Percentiles rank a stretch among this genome's conserved stretches.
Conservation (phyloP, 371 early-diverging fungal genomes). For the Mucor racemosus region DNA sequence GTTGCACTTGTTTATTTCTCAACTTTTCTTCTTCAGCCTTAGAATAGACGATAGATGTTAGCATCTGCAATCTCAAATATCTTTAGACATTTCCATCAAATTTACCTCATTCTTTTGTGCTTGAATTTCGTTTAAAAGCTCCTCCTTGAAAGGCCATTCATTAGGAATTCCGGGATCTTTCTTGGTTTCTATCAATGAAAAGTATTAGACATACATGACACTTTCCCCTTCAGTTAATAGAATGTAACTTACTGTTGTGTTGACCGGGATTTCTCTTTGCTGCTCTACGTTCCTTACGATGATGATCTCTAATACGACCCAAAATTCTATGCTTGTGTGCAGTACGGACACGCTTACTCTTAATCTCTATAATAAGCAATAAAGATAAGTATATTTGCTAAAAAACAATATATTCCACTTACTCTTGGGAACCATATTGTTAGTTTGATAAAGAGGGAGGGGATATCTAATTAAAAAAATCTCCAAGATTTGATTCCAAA, state of each 20-base stretch:
- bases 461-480: neutral
- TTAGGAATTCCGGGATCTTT: conserved; percentile 63
- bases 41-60: too few relatives aligned
- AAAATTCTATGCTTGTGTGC: conserved; percentile 78
- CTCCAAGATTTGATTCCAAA: conserved; percentile 12
- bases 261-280: conserved; percentile 68
- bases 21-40: conserved; percentile 35
- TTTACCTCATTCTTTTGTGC: conserved; percentile 44
- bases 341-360: conserved; percentile 78
- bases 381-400: neutral
- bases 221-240: neutral
- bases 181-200: conserved; percentile 30
- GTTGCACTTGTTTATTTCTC: conserved; percentile 27
- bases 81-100: neutral
- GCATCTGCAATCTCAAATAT: neutral
- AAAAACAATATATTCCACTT: neutral
- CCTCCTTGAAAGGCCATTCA: conserved; percentile 58
- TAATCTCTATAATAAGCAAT: conserved; percentile 13
- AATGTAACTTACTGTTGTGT: conserved; percentile 45
- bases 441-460: neutral
- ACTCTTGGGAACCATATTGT: conserved; percentile 32
- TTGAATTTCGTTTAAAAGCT: conserved; percentile 57
- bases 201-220: neutral
- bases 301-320: conserved; percentile 75
- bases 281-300: conserved; percentile 74